Conservation (phyloP, 2,329 filamentous ascomycete genomes). For the Escovopsis sp. region DNA sequence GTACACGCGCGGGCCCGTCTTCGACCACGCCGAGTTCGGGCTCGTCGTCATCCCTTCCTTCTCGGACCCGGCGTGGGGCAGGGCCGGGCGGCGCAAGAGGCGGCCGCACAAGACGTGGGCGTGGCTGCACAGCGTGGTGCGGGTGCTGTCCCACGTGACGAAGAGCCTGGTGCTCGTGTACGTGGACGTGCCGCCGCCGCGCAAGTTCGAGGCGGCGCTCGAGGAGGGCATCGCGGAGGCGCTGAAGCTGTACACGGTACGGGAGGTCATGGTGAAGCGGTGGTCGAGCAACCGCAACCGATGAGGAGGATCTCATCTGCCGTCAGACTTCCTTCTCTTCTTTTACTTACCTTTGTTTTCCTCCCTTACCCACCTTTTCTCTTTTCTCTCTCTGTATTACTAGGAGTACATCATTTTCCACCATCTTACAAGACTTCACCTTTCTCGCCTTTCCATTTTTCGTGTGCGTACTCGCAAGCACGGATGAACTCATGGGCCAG, state of each 20-base stretch:
- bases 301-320: slow-evolving; percentile 10
- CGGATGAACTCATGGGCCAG: neutral
- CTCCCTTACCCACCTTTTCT: neutral
- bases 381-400: neutral
- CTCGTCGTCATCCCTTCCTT: slow-evolving; percentile 75
- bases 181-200: slow-evolving; percentile 70
- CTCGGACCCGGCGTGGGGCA: slow-evolving; percentile 55
- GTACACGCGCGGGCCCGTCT: slow-evolving; percentile 84
- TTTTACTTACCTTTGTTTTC: neutral
- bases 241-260: slow-evolving; percentile 56
- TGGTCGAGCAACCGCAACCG: slow-evolving; percentile 72
- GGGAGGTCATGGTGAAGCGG: slow-evolving; percentile 66
- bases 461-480: neutral
- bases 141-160: slow-evolving; percentile 75
- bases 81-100: slow-evolving; percentile 34
- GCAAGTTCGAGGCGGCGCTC: slow-evolving; percentile 27
- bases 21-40: slow-evolving; percentile 89
- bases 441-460: too few relatives aligned
- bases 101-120: slow-evolving; percentile 47
- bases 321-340: neutral
- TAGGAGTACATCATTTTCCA: neutral
- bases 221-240: slow-evolving; percentile 43
- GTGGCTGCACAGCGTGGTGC: slow-evolving; percentile 78
- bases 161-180: slow-evolving; percentile 86
- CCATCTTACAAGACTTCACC: too few relatives aligned